These are phyloP conservation scores for Populus alba DNA, from an alignment of 345 rosid species.

Conservation along the genomic window DNA sequence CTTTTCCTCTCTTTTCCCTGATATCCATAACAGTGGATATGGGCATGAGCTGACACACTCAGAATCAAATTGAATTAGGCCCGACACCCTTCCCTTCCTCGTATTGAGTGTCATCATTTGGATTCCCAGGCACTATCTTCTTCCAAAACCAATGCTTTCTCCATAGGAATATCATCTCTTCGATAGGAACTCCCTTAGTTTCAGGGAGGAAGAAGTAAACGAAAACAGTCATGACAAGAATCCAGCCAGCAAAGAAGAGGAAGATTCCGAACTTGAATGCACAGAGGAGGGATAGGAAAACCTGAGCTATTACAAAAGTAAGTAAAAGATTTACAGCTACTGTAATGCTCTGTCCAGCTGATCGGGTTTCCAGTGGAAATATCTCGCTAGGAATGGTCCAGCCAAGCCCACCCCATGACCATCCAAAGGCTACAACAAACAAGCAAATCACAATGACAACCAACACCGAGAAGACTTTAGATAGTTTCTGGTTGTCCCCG, in stretches of 20 bases:
- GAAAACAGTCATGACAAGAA: conserved; percentile 72
- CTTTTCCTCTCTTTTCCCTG: neutral
- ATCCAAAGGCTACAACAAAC: conserved; percentile 88
- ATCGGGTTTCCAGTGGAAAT: conserved; percentile 79
- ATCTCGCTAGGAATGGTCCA: conserved; percentile 96
- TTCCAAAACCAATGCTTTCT: conserved; percentile 96
- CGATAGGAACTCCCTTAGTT: conserved; percentile 90
- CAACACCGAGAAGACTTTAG: conserved; percentile 59
- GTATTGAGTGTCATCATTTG: conserved; percentile 21
- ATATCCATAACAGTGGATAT: too few species aligned
- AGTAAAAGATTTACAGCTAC: conserved; percentile 88
- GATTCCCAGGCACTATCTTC: conserved; percentile 42
- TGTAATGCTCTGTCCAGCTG: conserved; percentile 90
- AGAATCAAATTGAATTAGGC: neutral
- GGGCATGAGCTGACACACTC: too few species aligned
- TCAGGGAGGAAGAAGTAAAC: conserved; percentile 72
- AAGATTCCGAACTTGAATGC: conserved; percentile 78
- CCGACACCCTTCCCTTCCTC: neutral
- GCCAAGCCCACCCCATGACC: conserved; percentile 98
- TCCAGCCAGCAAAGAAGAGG: conserved; percentile 85
- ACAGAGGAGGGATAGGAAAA: conserved; percentile 74
- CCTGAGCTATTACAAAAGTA: conserved; percentile 78
- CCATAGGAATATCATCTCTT: conserved; percentile 87
- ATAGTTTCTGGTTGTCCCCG: conserved; percentile 58
- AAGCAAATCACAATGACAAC: conserved; percentile 77